Evolutionary conservation across 805 yeast species (phyloP), one percentile per base, ranked within the genome.

Genomic region (Ogataea minuta): DNA sequence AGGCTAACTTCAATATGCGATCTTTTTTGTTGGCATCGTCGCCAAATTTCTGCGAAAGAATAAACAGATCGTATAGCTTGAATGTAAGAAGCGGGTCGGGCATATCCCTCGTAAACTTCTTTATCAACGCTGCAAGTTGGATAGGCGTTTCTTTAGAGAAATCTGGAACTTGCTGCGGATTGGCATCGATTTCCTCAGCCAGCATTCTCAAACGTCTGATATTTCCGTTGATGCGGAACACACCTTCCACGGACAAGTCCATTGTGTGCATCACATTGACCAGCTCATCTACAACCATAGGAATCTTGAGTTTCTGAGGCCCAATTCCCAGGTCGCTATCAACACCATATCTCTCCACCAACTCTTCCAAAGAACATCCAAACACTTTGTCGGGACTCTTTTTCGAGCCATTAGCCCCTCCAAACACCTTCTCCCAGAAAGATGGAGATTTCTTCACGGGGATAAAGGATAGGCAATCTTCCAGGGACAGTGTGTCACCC

Each of bases 201-300:
- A 90, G 65, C 49, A 81, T 85, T 50, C 83, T 77, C 35, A 91
- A 68, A 31, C 85, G 74, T 52, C 89, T 79, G 56, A 93, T 90
- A 58, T 93, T 93, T 55, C 99, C 99, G 58, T 93, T 93, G 57
- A 90, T 84, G 54, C 99, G 77, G 73, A 93, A 93, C 4, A 93
- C 83, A 44, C 99, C 99, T 62, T 93, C 99, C 21, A 81, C 89
- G 3, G 97, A 86, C 83, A 91, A 78, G 63, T 93, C 98, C 71
- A 86, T 88, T 44, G 84, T 91, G 37, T 86, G 76, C 68, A 93
- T 75, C 0, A 95, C 85, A 21, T 78, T 75, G 24, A 93, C 78
- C 12, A 90, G 67, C 54, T 93, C 98, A 53, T 91, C 98, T 29
- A 93, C 72, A 26, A 93, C 68, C 33, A 86, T 72, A 1, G 99